phyloP scores from a whole-genome alignment of 345 rosid species.

The Arabidopsis suecica region DNA sequence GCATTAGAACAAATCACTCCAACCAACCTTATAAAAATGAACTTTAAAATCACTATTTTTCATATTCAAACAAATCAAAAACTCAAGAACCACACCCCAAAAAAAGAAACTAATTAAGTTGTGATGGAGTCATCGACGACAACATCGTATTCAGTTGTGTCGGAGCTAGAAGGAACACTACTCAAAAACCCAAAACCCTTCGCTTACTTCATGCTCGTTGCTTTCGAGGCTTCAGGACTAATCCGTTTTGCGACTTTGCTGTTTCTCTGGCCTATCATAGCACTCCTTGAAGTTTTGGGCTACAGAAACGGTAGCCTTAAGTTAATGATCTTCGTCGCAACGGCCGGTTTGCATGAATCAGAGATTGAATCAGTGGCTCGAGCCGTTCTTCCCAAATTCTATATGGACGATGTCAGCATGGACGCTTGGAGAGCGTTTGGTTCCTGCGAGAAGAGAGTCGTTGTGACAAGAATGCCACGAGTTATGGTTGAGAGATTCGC shows the following conservation, averaged over 20 bases:
- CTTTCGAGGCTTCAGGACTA: conserved; percentile 85
- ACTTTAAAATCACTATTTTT: conserved; percentile 19
- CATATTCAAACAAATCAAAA: conserved; percentile 29
- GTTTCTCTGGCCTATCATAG: conserved; percentile 69
- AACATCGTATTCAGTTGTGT: conserved; percentile 57
- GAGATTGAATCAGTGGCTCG: conserved; percentile 86
- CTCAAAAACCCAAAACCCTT: conserved; percentile 64
- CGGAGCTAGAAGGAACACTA: conserved; percentile 82
- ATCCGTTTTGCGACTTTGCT: conserved; percentile 68
- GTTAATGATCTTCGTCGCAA: conserved; percentile 71
- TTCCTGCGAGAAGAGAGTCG: conserved; percentile 60
- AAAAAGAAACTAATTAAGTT: background rate
- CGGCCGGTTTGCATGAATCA: conserved; percentile 58
- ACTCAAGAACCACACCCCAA: background rate
- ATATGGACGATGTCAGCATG: conserved; percentile 72
- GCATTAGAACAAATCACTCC: conserved; percentile 52
- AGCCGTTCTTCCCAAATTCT: conserved; percentile 88
- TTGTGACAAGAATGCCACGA: conserved; percentile 76
- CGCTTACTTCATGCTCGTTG: conserved; percentile 88
- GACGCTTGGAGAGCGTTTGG: conserved; percentile 79
- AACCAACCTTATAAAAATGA: conserved; percentile 49
- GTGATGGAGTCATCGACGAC: conserved; percentile 45
- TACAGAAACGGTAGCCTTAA: conserved; percentile 56
- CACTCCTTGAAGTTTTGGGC: conserved; percentile 57
- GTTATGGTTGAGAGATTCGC: conserved; percentile 81